Evolutionary conservation across 1,284 basidiomycete species (phyloP).

Genomic region (Leccinum griseonigrum): DNA sequence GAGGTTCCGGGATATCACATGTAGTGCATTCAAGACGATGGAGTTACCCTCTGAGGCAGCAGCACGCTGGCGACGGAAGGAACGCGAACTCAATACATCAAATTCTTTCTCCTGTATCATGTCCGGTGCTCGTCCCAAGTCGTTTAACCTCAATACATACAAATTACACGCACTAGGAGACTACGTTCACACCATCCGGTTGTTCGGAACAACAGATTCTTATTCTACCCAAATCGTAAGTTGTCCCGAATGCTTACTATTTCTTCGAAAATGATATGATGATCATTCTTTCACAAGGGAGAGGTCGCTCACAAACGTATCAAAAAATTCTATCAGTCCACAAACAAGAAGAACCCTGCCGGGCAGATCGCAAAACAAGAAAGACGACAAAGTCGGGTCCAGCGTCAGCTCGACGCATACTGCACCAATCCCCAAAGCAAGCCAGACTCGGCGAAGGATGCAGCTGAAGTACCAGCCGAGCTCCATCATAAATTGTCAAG

Average conservation of each 20-base stretch:
- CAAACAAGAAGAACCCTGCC: not conserved
- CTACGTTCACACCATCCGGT: not conserved
- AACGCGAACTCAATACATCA: not conserved
- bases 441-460: not conserved
- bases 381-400: not conserved
- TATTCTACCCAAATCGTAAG: not conserved
- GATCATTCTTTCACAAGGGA: not conserved
- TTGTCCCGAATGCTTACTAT: not conserved
- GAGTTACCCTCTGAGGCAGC: not conserved
- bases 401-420: not conserved
- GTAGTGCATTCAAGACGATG: not conserved
- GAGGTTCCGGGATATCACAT: not conserved
- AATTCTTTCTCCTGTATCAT: not conserved
- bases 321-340: not conserved
- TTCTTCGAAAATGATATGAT: not conserved
- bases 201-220: not conserved
- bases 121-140: not conserved
- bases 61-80: not conserved
- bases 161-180: not conserved
- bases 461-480: not conserved
- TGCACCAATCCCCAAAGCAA: not conserved
- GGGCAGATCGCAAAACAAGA: not conserved
- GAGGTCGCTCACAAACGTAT: not conserved
- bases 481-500: slow-evolving; percentile 6
- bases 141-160: not conserved